Conservation (phyloP, 305 asterid species). For the Solanum hybrid region DNA sequence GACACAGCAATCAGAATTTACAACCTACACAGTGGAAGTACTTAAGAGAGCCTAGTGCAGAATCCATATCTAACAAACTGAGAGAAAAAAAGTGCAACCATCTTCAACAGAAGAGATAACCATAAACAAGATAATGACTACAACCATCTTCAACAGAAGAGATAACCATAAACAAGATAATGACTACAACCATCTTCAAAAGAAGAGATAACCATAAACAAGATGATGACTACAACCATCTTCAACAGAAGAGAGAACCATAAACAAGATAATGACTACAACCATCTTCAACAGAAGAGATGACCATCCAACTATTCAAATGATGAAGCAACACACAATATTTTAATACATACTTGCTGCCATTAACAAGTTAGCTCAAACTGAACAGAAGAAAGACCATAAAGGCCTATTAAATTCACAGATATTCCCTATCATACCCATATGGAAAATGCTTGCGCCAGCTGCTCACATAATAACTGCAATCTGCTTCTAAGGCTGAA, state of each 20-base stretch:
- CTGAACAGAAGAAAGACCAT: constrained; percentile 2
- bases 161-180: neutral
- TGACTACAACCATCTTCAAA: neutral
- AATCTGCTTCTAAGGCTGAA: constrained; percentile 52
- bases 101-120: no score
- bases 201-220: neutral
- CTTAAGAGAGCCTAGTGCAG: no score
- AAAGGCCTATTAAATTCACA: constrained; percentile 24
- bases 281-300: neutral
- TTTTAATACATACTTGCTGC: neutral
- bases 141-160: neutral
- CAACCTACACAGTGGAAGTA: no score
- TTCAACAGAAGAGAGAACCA: neutral
- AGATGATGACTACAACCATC: neutral
- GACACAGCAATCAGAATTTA: no score
- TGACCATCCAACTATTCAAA: neutral
- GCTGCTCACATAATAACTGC: constrained; percentile 40
- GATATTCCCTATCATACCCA: constrained; percentile 59
- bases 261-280: neutral
- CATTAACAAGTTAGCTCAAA: constrained; percentile 15
- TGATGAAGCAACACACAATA: neutral
- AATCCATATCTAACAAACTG: no score
- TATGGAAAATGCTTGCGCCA: constrained; percentile 38
- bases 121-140: no score
- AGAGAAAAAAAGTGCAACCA: no score